phyloP scores from a whole-genome alignment of 768 basidiomycete species.

The Hericium erinaceus region DNA sequence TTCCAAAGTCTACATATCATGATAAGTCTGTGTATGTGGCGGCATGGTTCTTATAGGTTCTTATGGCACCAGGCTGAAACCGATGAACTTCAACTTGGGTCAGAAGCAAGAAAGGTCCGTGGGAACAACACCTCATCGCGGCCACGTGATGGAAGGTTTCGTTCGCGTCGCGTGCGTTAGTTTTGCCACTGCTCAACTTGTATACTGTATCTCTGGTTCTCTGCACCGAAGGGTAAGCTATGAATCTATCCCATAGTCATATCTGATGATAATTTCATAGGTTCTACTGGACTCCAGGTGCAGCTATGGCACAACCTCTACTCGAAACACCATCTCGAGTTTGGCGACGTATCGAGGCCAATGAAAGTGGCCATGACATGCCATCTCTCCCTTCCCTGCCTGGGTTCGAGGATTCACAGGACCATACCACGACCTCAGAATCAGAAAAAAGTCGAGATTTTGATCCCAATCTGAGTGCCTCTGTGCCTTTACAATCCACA shows the following conservation, averaged over 20 bases:
- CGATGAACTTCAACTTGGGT: no score
- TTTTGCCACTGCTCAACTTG: background rate
- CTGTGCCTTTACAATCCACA: slow-evolving; percentile 57
- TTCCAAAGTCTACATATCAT: no score
- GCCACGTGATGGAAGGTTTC: background rate
- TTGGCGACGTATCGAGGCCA: slow-evolving; percentile 72
- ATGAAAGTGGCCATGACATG: slow-evolving; percentile 60
- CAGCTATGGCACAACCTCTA: slow-evolving; percentile 7
- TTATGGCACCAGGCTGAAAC: no score
- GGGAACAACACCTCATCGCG: background rate
- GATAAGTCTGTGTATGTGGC: no score
- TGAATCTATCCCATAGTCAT: background rate
- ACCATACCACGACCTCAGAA: slow-evolving; percentile 24
- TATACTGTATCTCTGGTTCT: background rate
- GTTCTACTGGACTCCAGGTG: background rate
- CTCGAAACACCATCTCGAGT: slow-evolving; percentile 77
- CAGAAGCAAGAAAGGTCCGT: no score
- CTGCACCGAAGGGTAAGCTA: no score
- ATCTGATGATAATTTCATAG: background rate
- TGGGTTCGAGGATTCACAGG: slow-evolving; percentile 54
- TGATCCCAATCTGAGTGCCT: slow-evolving; percentile 13
- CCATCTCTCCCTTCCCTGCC: slow-evolving; percentile 77
- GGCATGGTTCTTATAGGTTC: no score
- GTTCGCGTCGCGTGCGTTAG: background rate
- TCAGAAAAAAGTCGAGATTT: slow-evolving; percentile 29